Conservation (phyloP, 805 yeast species). For the Suhomyces prunicola region DNA sequence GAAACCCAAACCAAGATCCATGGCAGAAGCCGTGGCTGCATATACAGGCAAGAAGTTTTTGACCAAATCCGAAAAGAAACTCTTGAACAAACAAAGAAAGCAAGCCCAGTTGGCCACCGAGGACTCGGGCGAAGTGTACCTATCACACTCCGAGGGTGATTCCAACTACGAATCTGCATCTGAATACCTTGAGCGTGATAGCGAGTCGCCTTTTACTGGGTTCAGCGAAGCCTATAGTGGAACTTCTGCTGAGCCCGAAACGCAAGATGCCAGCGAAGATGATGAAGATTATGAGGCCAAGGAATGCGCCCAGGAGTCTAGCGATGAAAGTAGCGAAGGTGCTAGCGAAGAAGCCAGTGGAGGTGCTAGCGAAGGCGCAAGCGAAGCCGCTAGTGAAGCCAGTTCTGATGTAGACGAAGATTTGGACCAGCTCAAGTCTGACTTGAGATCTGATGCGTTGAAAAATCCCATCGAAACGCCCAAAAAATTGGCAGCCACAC, state of each 20-base stretch:
- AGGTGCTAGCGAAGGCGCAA: neutral
- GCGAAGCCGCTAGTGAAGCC: constrained; percentile 19
- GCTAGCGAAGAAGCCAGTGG: neutral
- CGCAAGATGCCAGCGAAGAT: neutral
- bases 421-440: constrained; percentile 8
- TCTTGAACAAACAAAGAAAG: constrained; percentile 21
- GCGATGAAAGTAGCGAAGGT: neutral
- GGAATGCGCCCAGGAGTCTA: neutral
- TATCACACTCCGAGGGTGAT: constrained; percentile 17
- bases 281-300: constrained; percentile 9
- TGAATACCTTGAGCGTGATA: constrained; percentile 21
- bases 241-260: constrained; percentile 3
- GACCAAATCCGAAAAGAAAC: constrained; percentile 43
- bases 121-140: constrained; percentile 15
- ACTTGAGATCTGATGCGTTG: constrained; percentile 17
- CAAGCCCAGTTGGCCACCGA: constrained; percentile 17
- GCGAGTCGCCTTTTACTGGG: constrained; percentile 11
- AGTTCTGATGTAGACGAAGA: constrained; percentile 21
- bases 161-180: constrained; percentile 32
- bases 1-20: constrained; percentile 39
- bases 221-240: constrained; percentile 6
- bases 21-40: constrained; percentile 59
- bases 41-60: constrained; percentile 54
- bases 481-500: constrained; percentile 6
- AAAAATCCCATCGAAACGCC: neutral